These are phyloP conservation scores for Actinomortierella wolfii DNA, from an alignment of 371 early-diverging fungal genomes.

Conservation along the genomic window DNA sequence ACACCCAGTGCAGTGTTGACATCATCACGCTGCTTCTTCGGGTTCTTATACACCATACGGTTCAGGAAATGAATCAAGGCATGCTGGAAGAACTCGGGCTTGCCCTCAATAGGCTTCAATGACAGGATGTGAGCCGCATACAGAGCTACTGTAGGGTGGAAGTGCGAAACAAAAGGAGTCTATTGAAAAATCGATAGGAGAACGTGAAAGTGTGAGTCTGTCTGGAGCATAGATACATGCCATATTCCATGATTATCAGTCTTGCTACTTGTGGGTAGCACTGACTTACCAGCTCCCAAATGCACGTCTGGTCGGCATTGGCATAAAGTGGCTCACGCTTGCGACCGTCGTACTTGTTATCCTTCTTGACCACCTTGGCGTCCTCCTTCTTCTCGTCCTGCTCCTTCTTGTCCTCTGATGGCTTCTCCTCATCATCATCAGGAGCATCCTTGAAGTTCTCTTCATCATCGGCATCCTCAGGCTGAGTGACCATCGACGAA, in stretches of 20 bases:
- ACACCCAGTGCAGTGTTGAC: slow-evolving; percentile 41
- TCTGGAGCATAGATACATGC: background rate
- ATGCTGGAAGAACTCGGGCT: slow-evolving; percentile 88
- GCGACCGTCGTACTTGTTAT: slow-evolving; percentile 72
- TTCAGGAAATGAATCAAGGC: slow-evolving; percentile 94
- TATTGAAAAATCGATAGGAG: slow-evolving; percentile 26
- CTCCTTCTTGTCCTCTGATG: slow-evolving; percentile 16
- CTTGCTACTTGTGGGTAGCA: no score
- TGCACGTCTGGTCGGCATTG: slow-evolving; percentile 79
- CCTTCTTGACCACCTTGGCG: slow-evolving; percentile 8
- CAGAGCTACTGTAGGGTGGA: slow-evolving; percentile 89
- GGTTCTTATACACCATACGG: slow-evolving; percentile 93
- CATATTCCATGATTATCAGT: no score
- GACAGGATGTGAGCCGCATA: slow-evolving; percentile 77
- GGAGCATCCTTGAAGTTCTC: slow-evolving; percentile 56
- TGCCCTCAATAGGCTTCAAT: slow-evolving; percentile 69
- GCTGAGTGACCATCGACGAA: slow-evolving; percentile 64
- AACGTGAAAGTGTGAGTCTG: slow-evolving; percentile 1
- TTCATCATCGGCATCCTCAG: slow-evolving; percentile 76
- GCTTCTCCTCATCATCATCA: slow-evolving; percentile 53
- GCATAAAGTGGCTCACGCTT: slow-evolving; percentile 90
- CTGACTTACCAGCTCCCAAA: slow-evolving; percentile 86
- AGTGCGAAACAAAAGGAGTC: slow-evolving; percentile 76
- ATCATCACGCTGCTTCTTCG: slow-evolving; percentile 72
- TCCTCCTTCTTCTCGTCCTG: slow-evolving; percentile 10